These are phyloP conservation scores for Nannizziopsis barbatae DNA, from an alignment of 2,329 filamentous ascomycete genomes.

Conservation along the genomic window DNA sequence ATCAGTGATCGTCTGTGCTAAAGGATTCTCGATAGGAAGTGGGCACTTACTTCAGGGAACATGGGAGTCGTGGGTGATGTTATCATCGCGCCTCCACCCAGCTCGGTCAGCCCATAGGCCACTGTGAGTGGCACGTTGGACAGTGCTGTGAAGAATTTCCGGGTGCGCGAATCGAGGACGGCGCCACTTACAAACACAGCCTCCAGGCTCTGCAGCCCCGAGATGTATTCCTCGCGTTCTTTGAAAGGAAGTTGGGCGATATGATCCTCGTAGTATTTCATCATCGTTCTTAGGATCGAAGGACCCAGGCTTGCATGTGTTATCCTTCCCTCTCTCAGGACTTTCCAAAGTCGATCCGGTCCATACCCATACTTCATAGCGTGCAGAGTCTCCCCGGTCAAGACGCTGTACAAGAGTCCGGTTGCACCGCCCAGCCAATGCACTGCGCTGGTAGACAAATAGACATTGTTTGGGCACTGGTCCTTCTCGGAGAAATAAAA, in stretches of 20 bases:
- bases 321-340: neutral
- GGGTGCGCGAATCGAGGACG: constrained; percentile 2
- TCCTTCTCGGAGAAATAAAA: neutral
- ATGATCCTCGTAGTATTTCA: constrained; percentile 12
- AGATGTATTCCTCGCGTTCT: constrained; percentile 3
- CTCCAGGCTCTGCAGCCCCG: constrained; percentile 4
- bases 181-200: constrained; percentile 3
- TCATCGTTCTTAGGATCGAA: constrained; percentile 2
- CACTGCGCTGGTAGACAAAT: constrained; percentile 2
- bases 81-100: constrained; percentile 7
- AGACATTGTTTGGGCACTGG: neutral
- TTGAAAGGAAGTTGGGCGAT: constrained; percentile 4
- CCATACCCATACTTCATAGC: neutral
- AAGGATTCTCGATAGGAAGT: neutral
- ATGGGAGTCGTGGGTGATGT: neutral
- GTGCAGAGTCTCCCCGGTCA: constrained; percentile 6
- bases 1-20: neutral
- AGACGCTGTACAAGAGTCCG: neutral
- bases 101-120: constrained; percentile 6
- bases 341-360: constrained; percentile 5
- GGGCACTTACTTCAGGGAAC: constrained; percentile 1
- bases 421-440: constrained; percentile 10
- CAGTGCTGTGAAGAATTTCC: neutral
- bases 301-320: neutral
- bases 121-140: neutral